Evolutionary conservation across 169 alveolate genomes (phyloP), one percentile per base, ranked within the genome.

Genomic region (Amoebophrya sp.): DNA sequence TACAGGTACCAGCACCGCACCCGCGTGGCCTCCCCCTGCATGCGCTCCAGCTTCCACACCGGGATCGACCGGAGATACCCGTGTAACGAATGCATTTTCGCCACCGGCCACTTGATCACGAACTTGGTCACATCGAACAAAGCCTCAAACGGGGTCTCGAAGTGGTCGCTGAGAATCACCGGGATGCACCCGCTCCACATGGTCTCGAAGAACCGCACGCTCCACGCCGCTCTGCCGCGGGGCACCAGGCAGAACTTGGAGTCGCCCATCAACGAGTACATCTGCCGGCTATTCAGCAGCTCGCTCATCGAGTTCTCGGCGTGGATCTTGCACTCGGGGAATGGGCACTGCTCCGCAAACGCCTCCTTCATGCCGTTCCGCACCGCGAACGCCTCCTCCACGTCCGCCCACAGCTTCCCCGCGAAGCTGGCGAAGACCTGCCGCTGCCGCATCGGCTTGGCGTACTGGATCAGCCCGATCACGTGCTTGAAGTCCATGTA

Each of bases 391-490:
- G 58, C 90, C 50, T 88, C 90, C 39, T 26, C 39, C 34, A 88
- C 45, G 90, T 88, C 90, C 90, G 45, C 23, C 90, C 90, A 88
- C n/a, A 42, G 34, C 29, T 88, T 88, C 13, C 90, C 90, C 40
- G 90, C 90, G 90, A 88, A 88, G 40, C 40, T 29, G 45, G 89
- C 89, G 43, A 70, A 40, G 4, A 88, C 40, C 26, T 29, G n/a
- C 29, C 90, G 7, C 67, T n/a, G 58, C 18, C 39, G 48, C 23
- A 88, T 0, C 15, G 58, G 67, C 41, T 34, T 7, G 45, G 38
- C 41, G 39, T 26, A 29, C 90, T 16, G 1, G 23, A 42, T 15
- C 26, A 88, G 29, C 26, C 67, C 67, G 2, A 88, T 26, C 5
- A 88, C 45, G 39, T 42, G 90, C 15, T 42, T 88, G 38, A 42